Evolutionary conservation across 495 filamentous ascomycete species (phyloP).

Genomic region (Astrothelium macrocarpum): DNA sequence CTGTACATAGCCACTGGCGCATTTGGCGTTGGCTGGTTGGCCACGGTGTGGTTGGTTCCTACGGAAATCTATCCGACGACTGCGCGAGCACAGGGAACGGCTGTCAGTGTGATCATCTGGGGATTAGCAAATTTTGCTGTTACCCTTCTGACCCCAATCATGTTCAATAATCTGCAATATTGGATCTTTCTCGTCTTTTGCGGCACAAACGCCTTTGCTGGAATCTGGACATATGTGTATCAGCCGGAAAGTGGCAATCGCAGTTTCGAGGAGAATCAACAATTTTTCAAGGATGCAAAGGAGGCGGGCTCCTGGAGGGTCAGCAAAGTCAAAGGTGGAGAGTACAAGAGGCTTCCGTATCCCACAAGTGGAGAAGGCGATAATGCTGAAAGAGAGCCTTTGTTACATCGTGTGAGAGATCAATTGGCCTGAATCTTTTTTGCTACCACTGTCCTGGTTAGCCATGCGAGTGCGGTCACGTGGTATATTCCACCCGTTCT

Average conservation of each 20-base stretch:
- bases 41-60: slow-evolving; percentile 48
- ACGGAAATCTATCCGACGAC: slow-evolving; percentile 49
- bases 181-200: slow-evolving; percentile 48
- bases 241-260: slow-evolving; percentile 44
- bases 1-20: slow-evolving; percentile 44
- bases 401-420: slow-evolving; percentile 31
- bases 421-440: slow-evolving; percentile 19
- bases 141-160: slow-evolving; percentile 46
- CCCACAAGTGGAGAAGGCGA: slow-evolving; percentile 27
- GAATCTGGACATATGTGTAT: slow-evolving; percentile 42
- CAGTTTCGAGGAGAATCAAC: slow-evolving; percentile 47
- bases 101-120: slow-evolving; percentile 47
- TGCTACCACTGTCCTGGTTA: not conserved
- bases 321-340: slow-evolving; percentile 37
- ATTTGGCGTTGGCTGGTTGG: slow-evolving; percentile 50
- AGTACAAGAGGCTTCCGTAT: slow-evolving; percentile 38
- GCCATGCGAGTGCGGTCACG: no score
- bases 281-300: slow-evolving; percentile 43
- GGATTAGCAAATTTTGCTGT: slow-evolving; percentile 48
- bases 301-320: slow-evolving; percentile 41
- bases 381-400: slow-evolving; percentile 34
- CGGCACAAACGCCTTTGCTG: slow-evolving; percentile 44
- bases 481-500: no score
- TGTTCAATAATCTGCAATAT: slow-evolving; percentile 47
- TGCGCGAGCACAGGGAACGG: slow-evolving; percentile 44